Evolutionary conservation across 352 stramenopile genomes (phyloP).

Genomic region (Phytophthora citricola): DNA sequence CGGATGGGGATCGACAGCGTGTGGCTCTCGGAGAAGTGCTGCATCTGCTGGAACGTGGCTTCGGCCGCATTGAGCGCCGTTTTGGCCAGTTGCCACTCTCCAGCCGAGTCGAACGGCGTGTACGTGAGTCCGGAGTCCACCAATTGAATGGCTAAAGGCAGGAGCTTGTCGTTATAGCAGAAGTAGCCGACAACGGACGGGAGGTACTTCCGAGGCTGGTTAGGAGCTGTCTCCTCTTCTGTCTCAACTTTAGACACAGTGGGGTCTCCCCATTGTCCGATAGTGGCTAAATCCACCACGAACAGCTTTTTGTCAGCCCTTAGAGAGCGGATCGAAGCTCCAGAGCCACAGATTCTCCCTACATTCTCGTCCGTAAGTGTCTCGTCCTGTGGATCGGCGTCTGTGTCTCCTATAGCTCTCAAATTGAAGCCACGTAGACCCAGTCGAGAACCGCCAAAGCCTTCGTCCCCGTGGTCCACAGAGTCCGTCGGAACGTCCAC

Average conservation of each 20-base stretch:
- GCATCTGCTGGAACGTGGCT: conserved; percentile 56
- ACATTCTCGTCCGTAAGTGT: conserved; percentile 41
- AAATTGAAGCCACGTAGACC: conserved; percentile 59
- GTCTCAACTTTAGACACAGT: conserved; percentile 27
- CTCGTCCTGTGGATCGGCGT: conserved; percentile 26
- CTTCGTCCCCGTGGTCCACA: conserved; percentile 46
- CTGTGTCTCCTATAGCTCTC: conserved; percentile 16
- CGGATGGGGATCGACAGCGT: conserved; percentile 53
- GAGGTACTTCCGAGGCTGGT: conserved; percentile 41
- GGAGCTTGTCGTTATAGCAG: conserved; percentile 46
- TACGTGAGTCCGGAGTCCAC: conserved; percentile 54
- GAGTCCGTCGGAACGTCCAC: conserved; percentile 22
- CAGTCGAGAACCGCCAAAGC: conserved; percentile 49
- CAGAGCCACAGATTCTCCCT: conserved; percentile 34
- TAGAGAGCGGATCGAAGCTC: conserved; percentile 23
- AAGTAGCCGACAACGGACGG: conserved; percentile 51
- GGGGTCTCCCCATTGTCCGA: conserved; percentile 36
- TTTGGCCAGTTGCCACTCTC: conserved; percentile 63
- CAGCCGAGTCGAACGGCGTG: conserved; percentile 44
- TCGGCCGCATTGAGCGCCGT: conserved; percentile 53
- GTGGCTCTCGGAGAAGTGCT: conserved; percentile 62
- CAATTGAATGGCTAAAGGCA: conserved; percentile 52
- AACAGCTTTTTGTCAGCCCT: conserved; percentile 38
- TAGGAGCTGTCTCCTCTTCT: not conserved
- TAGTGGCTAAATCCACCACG: conserved; percentile 42